Evolutionary conservation across 306 rosid species (phyloP).

Genomic region (Prunus campanulata): DNA sequence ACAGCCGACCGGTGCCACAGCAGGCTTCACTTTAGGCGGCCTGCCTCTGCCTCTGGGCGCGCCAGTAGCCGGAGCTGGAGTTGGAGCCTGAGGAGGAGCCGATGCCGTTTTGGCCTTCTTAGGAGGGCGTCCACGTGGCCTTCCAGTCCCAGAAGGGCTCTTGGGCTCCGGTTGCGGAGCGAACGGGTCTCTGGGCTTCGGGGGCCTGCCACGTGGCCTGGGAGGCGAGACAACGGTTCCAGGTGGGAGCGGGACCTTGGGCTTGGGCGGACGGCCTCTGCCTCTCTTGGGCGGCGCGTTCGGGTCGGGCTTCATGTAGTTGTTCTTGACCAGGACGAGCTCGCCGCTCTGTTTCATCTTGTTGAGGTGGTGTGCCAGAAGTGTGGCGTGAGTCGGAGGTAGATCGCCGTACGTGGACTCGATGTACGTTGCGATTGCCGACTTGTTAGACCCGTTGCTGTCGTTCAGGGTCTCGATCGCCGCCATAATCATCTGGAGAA

Average conservation of each 20-base stretch:
- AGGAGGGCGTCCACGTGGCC: slow-evolving; percentile 67
- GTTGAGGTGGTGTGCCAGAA: slow-evolving; percentile 37
- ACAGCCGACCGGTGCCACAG: slow-evolving; percentile 43
- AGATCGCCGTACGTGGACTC: slow-evolving; percentile 41
- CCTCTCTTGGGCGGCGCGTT: slow-evolving; percentile 53
- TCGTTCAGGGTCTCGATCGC: slow-evolving; percentile 48
- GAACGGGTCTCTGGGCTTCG: slow-evolving; percentile 46
- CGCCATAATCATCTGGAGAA: slow-evolving; percentile 41
- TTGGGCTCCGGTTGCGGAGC: slow-evolving; percentile 34
- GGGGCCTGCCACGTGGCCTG: slow-evolving; percentile 53
- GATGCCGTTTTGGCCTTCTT: slow-evolving; percentile 35
- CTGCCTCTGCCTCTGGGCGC: slow-evolving; percentile 52
- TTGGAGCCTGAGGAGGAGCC: slow-evolving; percentile 8
- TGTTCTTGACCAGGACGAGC: slow-evolving; percentile 41
- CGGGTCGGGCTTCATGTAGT: slow-evolving; percentile 52
- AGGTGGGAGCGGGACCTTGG: slow-evolving; percentile 23
- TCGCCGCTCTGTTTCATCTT: slow-evolving; percentile 40
- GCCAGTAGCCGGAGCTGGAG: slow-evolving; percentile 17
- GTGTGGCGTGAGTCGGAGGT: slow-evolving; percentile 36
- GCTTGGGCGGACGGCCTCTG: slow-evolving; percentile 54
- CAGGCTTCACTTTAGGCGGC: slow-evolving; percentile 57
- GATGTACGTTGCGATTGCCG: slow-evolving; percentile 43
- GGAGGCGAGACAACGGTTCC: slow-evolving; percentile 26
- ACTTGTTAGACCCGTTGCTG: slow-evolving; percentile 35
- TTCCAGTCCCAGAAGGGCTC: slow-evolving; percentile 31